Evolutionary conservation across 139 green algal genomes (phyloP).

Genomic region (Micromonas pusilla): DNA sequence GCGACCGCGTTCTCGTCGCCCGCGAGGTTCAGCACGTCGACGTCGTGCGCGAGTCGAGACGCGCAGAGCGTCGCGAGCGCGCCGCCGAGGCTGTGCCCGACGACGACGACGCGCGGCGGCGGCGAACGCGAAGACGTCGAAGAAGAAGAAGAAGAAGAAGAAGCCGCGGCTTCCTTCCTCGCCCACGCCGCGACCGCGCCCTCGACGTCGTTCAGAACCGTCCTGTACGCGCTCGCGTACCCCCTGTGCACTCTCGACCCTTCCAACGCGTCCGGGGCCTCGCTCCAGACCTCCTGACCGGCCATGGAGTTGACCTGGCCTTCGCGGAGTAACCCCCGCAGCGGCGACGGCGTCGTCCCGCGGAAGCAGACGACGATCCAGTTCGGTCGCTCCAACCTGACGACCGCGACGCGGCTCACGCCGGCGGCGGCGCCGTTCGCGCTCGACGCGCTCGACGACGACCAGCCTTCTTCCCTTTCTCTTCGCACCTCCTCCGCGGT

Average conservation of each 20-base stretch:
- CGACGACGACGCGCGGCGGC: not conserved
- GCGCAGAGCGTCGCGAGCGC: conserved; percentile 20
- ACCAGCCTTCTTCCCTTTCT: not conserved
- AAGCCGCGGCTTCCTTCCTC: not conserved
- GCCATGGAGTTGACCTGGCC: not conserved
- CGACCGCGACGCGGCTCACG: not conserved
- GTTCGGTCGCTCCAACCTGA: not conserved
- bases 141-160: not conserved
- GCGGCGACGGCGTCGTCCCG: conserved; percentile 13
- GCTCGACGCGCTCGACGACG: not conserved
- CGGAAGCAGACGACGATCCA: conserved; percentile 8
- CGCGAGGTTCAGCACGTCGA: not conserved
- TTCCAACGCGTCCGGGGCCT: not conserved
- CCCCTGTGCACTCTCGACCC: not conserved
- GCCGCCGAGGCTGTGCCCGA: not conserved
- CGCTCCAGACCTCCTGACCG: not conserved
- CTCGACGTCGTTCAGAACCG: not conserved
- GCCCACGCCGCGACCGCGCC: not conserved
- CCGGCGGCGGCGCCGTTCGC: no score
- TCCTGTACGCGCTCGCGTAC: conserved; percentile 12
- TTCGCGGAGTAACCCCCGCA: conserved; percentile 9
- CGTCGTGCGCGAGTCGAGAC: conserved; percentile 3
- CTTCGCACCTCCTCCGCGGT: not conserved
- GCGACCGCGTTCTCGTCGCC: no score
- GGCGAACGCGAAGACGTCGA: not conserved